phyloP scores from a whole-genome alignment of 202 grass and related monocot species.

The Panicum virgatum region DNA sequence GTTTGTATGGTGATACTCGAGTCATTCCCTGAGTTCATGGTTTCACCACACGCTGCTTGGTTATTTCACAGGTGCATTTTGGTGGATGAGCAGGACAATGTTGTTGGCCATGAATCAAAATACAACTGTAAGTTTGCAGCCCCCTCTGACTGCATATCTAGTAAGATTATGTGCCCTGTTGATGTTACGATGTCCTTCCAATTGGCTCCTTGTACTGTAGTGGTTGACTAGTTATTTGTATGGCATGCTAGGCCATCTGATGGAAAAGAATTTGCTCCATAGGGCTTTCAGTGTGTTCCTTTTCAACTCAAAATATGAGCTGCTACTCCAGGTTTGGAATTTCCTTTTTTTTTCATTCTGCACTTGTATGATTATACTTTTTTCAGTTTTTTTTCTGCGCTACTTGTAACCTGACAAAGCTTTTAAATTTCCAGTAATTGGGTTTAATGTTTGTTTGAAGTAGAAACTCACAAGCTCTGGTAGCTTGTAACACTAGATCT shows the following conservation, averaged over 20 bases:
- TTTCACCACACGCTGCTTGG: not conserved
- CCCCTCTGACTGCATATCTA: slow-evolving; percentile 13
- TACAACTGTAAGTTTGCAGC: slow-evolving; percentile 77
- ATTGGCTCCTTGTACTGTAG: not conserved
- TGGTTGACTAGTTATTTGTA: slow-evolving; percentile 10
- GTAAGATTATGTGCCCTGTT: not conserved
- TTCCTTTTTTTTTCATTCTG: not conserved
- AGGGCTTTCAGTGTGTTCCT: slow-evolving; percentile 98
- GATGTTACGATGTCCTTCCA: slow-evolving; percentile 3
- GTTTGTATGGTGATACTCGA: too few species aligned
- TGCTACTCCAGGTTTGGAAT: slow-evolving; percentile 84
- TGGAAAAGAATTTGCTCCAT: slow-evolving; percentile 97
- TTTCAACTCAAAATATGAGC: slow-evolving; percentile 96
- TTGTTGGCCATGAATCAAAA: slow-evolving; percentile 90
- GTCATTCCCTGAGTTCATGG: not conserved
- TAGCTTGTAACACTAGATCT: slow-evolving; percentile 15
- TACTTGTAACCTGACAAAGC: not conserved
- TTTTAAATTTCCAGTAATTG: slow-evolving; percentile 22
- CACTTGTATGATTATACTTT: not conserved
- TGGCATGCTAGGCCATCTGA: slow-evolving; percentile 74
- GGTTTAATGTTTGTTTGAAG: slow-evolving; percentile 1
- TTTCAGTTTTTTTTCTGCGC: not conserved
- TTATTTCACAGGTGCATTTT: slow-evolving; percentile 77
- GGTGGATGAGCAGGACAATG: slow-evolving; percentile 91
- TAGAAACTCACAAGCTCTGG: not conserved